Evolutionary conservation across 108 stramenopile species (phyloP), one percentile per base, ranked within the genome.

Genomic region (Cyclotella distinguenda): DNA sequence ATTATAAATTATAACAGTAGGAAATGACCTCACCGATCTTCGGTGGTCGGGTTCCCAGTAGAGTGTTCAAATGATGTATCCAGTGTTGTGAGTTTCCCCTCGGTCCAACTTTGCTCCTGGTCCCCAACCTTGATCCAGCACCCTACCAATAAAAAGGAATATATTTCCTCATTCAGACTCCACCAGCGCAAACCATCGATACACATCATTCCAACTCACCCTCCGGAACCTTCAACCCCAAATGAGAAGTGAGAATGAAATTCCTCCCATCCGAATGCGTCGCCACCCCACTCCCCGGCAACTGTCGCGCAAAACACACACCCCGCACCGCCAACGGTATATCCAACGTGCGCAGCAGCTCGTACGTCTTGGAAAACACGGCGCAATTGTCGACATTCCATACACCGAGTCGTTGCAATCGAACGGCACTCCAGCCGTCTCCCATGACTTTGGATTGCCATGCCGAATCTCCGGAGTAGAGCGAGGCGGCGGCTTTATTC

Each of bases 241-340:
- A 72, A 78, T 97, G 96, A 32, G 84, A 71, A 3, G 96, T 97
- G 28, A 97, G 64, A 42, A 97, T 97, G 60, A 97, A 97, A 63
- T 97, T 97, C 9, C 96, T 77, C 5, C 94, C 96, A 70, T 97
- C 96, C 25, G 84, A 74, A 72, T 97, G 96, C 16, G 88, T 79
- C 13, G 81, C 81, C 0, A 97, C 96, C 7, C 96, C 94, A 47
- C 85, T 89, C 56, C 84, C 84, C 18, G 86, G 81, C 18, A 76
- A 72, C 64, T 97, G 96, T 32, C 88, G 64, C 11, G 96, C 96
- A 82, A 95, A 97, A 58, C 94, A 95, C n/a, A 97, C 93, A 2
- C 96, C 95, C 33, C 95, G 72, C 11, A 96, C 95, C 13, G 96
- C 96, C 53, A 97, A 64, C 4, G 96, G 96, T 27, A 97, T 97